Conservation (phyloP, 495 filamentous ascomycete species). For the Clavariopsis aquatica region DNA sequence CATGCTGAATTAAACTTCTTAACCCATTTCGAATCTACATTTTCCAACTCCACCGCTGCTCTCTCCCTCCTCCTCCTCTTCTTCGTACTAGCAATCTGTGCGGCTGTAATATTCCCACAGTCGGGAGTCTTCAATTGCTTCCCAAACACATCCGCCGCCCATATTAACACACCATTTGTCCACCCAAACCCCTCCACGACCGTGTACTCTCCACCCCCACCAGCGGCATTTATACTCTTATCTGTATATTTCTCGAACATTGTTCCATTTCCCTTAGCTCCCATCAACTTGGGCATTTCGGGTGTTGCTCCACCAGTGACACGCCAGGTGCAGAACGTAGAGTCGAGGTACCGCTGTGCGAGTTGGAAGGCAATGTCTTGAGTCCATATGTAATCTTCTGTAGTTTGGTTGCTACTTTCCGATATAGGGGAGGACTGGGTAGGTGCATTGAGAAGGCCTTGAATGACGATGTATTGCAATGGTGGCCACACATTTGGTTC, state of each 20-base stretch:
- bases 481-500: slow-evolving; percentile 43
- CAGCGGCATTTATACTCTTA: slow-evolving; percentile 31
- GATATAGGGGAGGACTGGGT: not conserved
- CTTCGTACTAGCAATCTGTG: slow-evolving; percentile 6
- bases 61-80: slow-evolving; percentile 16
- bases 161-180: slow-evolving; percentile 41
- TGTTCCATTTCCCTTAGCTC: slow-evolving; percentile 26
- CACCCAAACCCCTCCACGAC: slow-evolving; percentile 42
- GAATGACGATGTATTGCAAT: slow-evolving; percentile 37
- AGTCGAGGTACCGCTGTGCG: slow-evolving; percentile 40
- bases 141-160: slow-evolving; percentile 39
- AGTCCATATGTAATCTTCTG: slow-evolving; percentile 34
- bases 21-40: slow-evolving; percentile 34
- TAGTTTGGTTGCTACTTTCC: slow-evolving; percentile 5
- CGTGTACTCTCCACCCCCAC: slow-evolving; percentile 40
- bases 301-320: slow-evolving; percentile 35
- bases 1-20: slow-evolving; percentile 24
- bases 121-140: slow-evolving; percentile 32
- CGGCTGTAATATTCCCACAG: slow-evolving; percentile 37
- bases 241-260: slow-evolving; percentile 42
- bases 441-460: slow-evolving; percentile 39
- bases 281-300: slow-evolving; percentile 20
- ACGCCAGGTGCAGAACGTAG: slow-evolving; percentile 42
- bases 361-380: slow-evolving; percentile 34
- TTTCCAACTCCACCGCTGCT: slow-evolving; percentile 30